Evolutionary conservation across 2,329 filamentous ascomycete genomes (phyloP).

Genomic region (Verticillium isaacii): DNA sequence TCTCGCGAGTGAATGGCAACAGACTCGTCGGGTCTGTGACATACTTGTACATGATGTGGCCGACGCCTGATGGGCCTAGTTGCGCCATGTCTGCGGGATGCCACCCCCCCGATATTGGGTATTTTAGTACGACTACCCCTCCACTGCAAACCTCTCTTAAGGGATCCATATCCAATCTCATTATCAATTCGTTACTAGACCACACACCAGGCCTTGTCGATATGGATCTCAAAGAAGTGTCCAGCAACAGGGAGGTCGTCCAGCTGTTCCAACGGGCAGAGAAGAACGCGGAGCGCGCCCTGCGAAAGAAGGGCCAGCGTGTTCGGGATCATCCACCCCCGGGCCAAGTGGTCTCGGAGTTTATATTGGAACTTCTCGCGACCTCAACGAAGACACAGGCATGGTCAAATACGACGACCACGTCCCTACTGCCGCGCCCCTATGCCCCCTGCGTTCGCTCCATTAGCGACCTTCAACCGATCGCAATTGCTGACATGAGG

Average conservation of each 20-base stretch:
- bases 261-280: not conserved
- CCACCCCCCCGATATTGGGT: too few species aligned
- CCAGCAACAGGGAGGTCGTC: not conserved
- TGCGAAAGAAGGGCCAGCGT: not conserved
- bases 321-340: not conserved
- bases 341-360: not conserved
- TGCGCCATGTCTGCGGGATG: too few species aligned
- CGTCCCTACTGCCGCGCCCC: not conserved
- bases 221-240: not conserved
- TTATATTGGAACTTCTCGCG: not conserved
- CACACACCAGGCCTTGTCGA: not conserved
- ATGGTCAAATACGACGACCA: not conserved
- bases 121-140: too few species aligned
- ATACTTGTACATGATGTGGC: too few species aligned
- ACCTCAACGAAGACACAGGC: not conserved
- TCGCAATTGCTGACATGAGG: slow-evolving; percentile 22
- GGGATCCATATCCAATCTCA: too few species aligned
- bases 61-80: too few species aligned
- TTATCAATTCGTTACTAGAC: not conserved
- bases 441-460: slow-evolving; percentile 19
- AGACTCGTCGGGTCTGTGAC: too few species aligned
- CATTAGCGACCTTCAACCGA: slow-evolving; percentile 13
- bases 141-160: too few species aligned
- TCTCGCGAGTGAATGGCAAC: too few species aligned
- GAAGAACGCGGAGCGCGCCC: not conserved